Base-by-base conservation (phyloP, 345 rosid genomes). In the Eucalyptus tenuipes region DNA sequence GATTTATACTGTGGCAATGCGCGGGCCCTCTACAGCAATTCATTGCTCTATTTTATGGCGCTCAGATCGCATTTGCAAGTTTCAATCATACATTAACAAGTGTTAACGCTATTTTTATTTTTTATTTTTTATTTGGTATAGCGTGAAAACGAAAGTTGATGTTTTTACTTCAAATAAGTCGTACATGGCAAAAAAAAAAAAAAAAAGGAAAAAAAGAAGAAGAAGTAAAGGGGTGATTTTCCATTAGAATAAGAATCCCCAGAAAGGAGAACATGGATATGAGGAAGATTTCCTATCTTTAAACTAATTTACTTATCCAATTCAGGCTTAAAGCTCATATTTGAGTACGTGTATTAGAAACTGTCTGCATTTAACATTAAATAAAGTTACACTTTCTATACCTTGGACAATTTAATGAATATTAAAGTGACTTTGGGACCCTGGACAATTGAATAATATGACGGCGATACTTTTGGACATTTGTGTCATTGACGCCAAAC, bases 401-500 rank as follows among this genome's bases (percentile, higher is more conserved):
- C 16, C 71, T 29, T 29, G 10, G 71, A 29, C 3, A 29, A 29
- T 29, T 64, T 64, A 29, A 13, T 64, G 15, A 61, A n/a, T 29
- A n/a, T 29, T 7, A 29, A n/a, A 6, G 4, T 52, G 55, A 52
- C 10, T 7, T 52, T 52, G 37, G 33, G 71, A 29, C 37, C 33
- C 2, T 64, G 18, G 31, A 64, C 37, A 13, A 64, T 64, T 64
- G 33, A 7, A 64, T 64, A 3, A 29, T 64, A 29, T 64, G 71
- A 64, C 71, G 1, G 17, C 16, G 71, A 61, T 61, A 7, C 33
- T 64, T n/a, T 64, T 64, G 71, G 71, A 64, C 71, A 64, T 64
- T 2, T 0, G 0, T 29, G 37, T 29, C 37, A 29, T 64, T 13
- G 71, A 29, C 33, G 1, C 71, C 37, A 13, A 3, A 64, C 71